Evolutionary conservation across 768 basidiomycete genomes (phyloP).

Genomic region (Boletales sp.): DNA sequence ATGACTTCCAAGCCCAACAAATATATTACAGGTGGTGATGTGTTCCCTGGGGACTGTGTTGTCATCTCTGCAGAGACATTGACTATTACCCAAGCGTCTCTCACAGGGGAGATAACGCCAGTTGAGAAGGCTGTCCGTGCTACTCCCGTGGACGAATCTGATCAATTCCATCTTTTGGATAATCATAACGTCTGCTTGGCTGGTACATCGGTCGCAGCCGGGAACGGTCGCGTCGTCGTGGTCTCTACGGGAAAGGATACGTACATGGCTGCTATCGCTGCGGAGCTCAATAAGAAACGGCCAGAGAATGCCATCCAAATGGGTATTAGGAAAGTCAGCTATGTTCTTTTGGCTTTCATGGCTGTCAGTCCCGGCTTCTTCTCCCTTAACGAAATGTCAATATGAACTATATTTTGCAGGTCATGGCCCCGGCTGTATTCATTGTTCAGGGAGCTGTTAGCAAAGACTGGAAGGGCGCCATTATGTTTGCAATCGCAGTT

Average conservation of each 20-base stretch:
- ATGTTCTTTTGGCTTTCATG: constrained; percentile 31
- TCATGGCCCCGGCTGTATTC: constrained; percentile 30
- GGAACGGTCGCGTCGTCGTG: constrained; percentile 30
- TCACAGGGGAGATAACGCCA: constrained; percentile 35
- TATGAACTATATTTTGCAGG: constrained; percentile 6
- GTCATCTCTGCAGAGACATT: constrained; percentile 33
- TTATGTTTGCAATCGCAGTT: constrained; percentile 30
- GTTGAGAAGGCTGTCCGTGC: constrained; percentile 27
- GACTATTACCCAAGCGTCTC: constrained; percentile 33
- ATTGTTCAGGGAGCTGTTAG: constrained; percentile 30
- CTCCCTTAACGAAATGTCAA: too few species aligned
- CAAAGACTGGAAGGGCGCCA: constrained; percentile 29
- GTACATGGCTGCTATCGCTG: constrained; percentile 34
- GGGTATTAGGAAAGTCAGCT: constrained; percentile 33
- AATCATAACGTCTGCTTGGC: constrained; percentile 32
- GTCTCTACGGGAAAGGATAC: constrained; percentile 31
- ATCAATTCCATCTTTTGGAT: constrained; percentile 27
- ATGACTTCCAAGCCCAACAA: background rate
- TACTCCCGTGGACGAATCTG: constrained; percentile 10
- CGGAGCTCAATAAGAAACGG: constrained; percentile 29
- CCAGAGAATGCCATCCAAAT: constrained; percentile 33
- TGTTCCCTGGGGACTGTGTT: constrained; percentile 35
- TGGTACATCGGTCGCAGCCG: constrained; percentile 33
- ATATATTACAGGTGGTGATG: constrained; percentile 26
- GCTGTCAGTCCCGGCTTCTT: constrained; percentile 14